phyloP scores from a whole-genome alignment of 352 stramenopile genomes.

The Globisporangium barbulae region DNA sequence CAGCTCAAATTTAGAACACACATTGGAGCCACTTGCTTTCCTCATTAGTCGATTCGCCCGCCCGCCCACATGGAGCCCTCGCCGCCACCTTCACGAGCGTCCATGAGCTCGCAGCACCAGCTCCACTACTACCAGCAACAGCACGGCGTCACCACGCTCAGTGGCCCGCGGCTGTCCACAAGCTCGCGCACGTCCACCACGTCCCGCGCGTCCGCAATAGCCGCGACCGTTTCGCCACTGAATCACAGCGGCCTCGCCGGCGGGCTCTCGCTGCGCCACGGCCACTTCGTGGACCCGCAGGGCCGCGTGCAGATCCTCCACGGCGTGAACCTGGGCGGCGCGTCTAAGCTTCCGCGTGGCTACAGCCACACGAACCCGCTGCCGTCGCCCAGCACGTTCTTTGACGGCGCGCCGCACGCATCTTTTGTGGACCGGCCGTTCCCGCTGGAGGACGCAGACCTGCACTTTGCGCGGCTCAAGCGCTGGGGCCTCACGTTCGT shows the following conservation, averaged over 20 bases:
- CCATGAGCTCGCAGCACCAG: neutral
- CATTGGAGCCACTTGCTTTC: neutral
- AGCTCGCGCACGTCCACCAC: constrained; percentile 7
- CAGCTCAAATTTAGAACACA: neutral
- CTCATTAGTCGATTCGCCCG: neutral
- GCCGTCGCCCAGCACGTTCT: constrained; percentile 31
- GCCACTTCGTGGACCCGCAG: constrained; percentile 82
- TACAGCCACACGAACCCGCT: constrained; percentile 51
- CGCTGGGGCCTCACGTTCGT: constrained; percentile 85
- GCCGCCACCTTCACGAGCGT: neutral
- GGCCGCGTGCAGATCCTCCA: constrained; percentile 71
- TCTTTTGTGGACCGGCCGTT: constrained; percentile 86
- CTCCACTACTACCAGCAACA: no score
- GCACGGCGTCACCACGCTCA: neutral
- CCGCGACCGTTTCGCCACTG: neutral
- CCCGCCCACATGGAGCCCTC: neutral
- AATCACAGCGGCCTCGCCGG: constrained; percentile 16
- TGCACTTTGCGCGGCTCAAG: constrained; percentile 74
- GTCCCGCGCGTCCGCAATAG: neutral
- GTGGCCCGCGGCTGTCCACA: constrained; percentile 13
- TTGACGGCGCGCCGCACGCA: constrained; percentile 44
- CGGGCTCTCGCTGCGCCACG: constrained; percentile 45
- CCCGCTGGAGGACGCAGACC: constrained; percentile 69
- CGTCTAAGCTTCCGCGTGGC: constrained; percentile 78
- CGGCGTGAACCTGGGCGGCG: constrained; percentile 87